These are phyloP conservation scores for Fusarium anguioides DNA, from an alignment of 2,329 filamentous ascomycete species.

Conservation along the genomic window DNA sequence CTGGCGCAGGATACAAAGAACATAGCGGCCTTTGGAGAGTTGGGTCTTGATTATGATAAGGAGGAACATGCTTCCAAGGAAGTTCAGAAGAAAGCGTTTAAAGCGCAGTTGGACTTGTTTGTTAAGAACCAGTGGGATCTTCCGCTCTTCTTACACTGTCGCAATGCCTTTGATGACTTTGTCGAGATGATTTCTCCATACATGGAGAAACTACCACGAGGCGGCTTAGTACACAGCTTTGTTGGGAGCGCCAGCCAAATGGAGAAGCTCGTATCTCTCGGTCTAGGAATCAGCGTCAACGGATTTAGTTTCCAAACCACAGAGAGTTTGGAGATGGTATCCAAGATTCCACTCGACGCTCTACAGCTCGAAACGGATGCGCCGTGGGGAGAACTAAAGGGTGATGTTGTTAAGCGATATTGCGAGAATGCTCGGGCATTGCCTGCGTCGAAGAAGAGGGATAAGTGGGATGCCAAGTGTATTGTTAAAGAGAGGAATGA, in stretches of 20 bases:
- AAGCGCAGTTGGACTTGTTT: conserved; percentile 42
- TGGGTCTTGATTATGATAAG: conserved; percentile 63
- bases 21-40: conserved; percentile 60
- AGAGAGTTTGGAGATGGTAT: conserved; percentile 42
- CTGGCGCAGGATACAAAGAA: conserved; percentile 43
- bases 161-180: conserved; percentile 45
- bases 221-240: conserved; percentile 44
- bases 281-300: conserved; percentile 54
- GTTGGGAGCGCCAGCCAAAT: conserved; percentile 41
- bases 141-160: conserved; percentile 44
- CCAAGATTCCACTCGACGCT: conserved; percentile 37
- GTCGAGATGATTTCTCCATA: conserved; percentile 54
- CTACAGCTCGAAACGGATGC: conserved; percentile 46
- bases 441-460: conserved; percentile 59
- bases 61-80: conserved; percentile 55
- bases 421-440: conserved; percentile 52
- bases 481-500: conserved; percentile 65
- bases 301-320: conserved; percentile 55
- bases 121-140: conserved; percentile 42
- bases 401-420: conserved; percentile 53
- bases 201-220: conserved; percentile 39
- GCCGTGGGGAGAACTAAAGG: conserved; percentile 45
- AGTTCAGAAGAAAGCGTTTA: conserved; percentile 41
- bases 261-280: conserved; percentile 41
- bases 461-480: conserved; percentile 57